Evolutionary conservation across 108 stramenopile genomes (phyloP).

Genomic region (Seminavis robusta): DNA sequence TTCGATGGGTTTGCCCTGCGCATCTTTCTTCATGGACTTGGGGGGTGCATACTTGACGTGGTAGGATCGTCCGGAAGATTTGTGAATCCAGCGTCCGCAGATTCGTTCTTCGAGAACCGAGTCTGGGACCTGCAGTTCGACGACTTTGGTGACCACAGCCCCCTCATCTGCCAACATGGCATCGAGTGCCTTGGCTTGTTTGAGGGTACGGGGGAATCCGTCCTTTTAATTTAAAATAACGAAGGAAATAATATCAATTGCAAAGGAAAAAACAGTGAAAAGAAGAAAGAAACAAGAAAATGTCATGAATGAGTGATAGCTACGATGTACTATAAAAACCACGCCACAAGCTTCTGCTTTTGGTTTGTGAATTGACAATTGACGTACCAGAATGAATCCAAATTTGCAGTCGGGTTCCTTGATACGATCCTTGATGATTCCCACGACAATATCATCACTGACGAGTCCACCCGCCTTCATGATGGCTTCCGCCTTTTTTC

Average conservation of each 20-base stretch:
- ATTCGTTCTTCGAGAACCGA: slow-evolving; percentile 95
- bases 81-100: slow-evolving; percentile 96
- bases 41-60: slow-evolving; percentile 97
- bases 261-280: too few relatives aligned
- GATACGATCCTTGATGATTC: slow-evolving; percentile 94
- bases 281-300: too few relatives aligned
- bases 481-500: slow-evolving; percentile 92
- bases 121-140: slow-evolving; percentile 94
- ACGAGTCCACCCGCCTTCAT: slow-evolving; percentile 98
- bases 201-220: slow-evolving; percentile 96
- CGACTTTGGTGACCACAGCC: slow-evolving; percentile 87
- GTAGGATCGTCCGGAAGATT: slow-evolving; percentile 90
- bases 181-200: slow-evolving; percentile 95
- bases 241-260: too few relatives aligned
- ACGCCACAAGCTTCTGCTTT: neutral
- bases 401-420: slow-evolving; percentile 85
- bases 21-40: slow-evolving; percentile 70
- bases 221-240: too few relatives aligned
- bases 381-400: slow-evolving; percentile 98
- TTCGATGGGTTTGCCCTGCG: slow-evolving; percentile 57
- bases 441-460: slow-evolving; percentile 94
- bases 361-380: too few relatives aligned
- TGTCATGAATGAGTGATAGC: neutral
- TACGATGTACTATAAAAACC: neutral
- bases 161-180: slow-evolving; percentile 88